phyloP scores from a whole-genome alignment of 2,329 filamentous ascomycete genomes.

The Thermochaetoides dissita region DNA sequence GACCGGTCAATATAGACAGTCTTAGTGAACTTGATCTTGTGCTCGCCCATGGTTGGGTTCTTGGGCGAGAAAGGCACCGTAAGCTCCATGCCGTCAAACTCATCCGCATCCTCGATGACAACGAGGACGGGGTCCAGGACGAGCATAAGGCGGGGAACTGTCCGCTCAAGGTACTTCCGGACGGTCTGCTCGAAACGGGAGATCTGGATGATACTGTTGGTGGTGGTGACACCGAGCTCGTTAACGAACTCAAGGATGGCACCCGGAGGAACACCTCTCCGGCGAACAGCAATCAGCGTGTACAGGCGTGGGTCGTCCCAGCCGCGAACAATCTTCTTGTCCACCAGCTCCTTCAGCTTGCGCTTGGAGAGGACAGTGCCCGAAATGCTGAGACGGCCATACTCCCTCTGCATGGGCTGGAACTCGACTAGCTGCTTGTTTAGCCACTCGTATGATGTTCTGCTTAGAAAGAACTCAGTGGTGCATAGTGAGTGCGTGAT shows the following conservation, averaged over 20 bases:
- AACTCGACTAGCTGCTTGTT: conserved; percentile 72
- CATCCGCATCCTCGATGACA: conserved; percentile 63
- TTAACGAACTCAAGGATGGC: conserved; percentile 83
- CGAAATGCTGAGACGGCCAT: conserved; percentile 61
- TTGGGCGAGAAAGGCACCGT: conserved; percentile 52
- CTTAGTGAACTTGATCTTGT: conserved; percentile 38
- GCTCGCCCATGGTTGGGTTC: conserved; percentile 20
- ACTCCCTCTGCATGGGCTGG: conserved; percentile 71
- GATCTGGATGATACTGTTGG: conserved; percentile 65
- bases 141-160: conserved; percentile 79
- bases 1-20: conserved; percentile 55
- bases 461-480: conserved; percentile 73
- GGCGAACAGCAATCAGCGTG: conserved; percentile 69
- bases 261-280: conserved; percentile 74
- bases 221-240: conserved; percentile 80
- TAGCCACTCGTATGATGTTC: conserved; percentile 83
- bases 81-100: conserved; percentile 40
- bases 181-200: conserved; percentile 74
- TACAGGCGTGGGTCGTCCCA: conserved; percentile 90
- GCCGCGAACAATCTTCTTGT: conserved; percentile 61
- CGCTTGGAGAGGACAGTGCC: conserved; percentile 83
- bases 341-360: conserved; percentile 66
- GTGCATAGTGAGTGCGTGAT: conserved; percentile 92
- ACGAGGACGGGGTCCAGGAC: conserved; percentile 76
- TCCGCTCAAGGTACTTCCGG: conserved; percentile 72